Conservation (phyloP, 1,139 yeast genomes). For the Sugiyamaella japonica region DNA sequence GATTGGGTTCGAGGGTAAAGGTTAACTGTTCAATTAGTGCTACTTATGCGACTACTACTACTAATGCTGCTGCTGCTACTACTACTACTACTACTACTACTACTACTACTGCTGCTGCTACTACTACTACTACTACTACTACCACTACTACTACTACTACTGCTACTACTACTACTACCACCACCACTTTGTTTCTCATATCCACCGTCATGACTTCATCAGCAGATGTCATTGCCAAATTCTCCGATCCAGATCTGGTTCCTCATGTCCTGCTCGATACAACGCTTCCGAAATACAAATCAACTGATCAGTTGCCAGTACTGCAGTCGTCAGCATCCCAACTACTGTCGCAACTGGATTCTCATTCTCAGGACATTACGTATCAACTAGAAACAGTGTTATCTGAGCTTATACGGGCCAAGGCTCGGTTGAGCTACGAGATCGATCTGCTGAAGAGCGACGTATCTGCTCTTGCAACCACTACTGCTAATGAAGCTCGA, state of each 20-base stretch:
- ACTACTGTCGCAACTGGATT: slow-evolving; percentile 39
- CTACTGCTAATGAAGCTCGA: slow-evolving; percentile 29
- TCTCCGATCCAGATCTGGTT: slow-evolving; percentile 36
- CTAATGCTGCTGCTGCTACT: neutral
- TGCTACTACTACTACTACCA: neutral
- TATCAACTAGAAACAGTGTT: slow-evolving; percentile 36
- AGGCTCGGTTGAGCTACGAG: slow-evolving; percentile 39
- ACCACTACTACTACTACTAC: neutral
- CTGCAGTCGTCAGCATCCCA: slow-evolving; percentile 38
- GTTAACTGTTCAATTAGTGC: neutral
- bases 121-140: neutral
- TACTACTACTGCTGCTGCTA: neutral
- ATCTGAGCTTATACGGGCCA: slow-evolving; percentile 34
- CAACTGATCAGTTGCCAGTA: slow-evolving; percentile 31
- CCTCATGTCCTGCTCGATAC: slow-evolving; percentile 37
- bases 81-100: neutral
- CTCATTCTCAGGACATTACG: slow-evolving; percentile 38
- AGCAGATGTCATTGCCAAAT: slow-evolving; percentile 20
- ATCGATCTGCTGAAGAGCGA: slow-evolving; percentile 40
- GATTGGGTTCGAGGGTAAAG: too few species aligned
- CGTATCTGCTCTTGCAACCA: slow-evolving; percentile 31
- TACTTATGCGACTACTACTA: neutral
- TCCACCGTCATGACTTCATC: neutral
- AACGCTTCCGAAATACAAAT: slow-evolving; percentile 30
- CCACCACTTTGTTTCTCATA: too few species aligned